Base-by-base conservation (phyloP, 148 eudicot species). In the Pharnaceum exiguum region DNA sequence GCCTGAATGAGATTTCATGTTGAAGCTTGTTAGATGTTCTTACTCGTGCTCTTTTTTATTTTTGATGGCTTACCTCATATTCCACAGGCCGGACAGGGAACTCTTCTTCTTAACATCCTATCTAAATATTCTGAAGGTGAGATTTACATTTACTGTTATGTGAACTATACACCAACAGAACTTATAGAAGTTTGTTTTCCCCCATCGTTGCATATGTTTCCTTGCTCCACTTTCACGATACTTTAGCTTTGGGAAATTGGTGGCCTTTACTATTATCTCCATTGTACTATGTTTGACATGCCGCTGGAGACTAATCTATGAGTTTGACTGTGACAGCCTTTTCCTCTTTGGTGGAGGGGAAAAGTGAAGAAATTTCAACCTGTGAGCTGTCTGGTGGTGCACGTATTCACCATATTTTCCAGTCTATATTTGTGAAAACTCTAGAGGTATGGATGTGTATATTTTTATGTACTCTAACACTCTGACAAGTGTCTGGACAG, bases 381-480 rank as follows among this genome's bases (percentile, higher is more conserved):
- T 73, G 85, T 36, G 96, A 93, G 86, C 75, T 93, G 55, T 88
- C 91, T 48, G 98, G 98, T 47, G 98, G 98, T 54, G 98, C 98
- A 57, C 72, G 98, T 70, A 78, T 93, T 38, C 98, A 88, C 66
- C 83, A 83, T 49, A 93, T 93, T 53, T 93, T 93, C 71, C 98
- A 93, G 72, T 83, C 79, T 24, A 93, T 93, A 52, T 93, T 77
- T 65, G 98, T 93, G 38, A 83, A 79, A 68, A 77, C 89, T 73
- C 77, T 93, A 71, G 98, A 93, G 98, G 98, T 88, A 40, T 43
- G 69, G 37, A 19, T 58, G 31, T 43, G 42, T 7, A 53, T 18
- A 26, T 51, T 12, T 51, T 13, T 32, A 17, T 48, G 35, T 18
- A 37, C 35, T 18, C 12, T 21, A 16, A n/a, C n/a, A n/a, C n/a